Conservation (phyloP, 495 filamentous ascomycete species). For the Hamigera avellanea region DNA sequence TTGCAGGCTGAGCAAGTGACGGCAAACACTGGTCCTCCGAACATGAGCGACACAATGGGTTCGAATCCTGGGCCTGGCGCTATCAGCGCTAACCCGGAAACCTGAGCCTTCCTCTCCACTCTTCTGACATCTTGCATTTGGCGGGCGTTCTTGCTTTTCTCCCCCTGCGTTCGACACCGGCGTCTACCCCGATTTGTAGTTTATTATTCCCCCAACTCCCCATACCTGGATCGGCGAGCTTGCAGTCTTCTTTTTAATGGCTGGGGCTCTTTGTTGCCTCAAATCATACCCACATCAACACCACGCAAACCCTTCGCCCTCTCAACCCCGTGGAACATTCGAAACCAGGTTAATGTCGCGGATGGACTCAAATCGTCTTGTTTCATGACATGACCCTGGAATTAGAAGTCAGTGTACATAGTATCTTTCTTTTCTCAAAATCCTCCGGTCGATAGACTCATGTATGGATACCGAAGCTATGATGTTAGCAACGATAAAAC, state of each 20-base stretch:
- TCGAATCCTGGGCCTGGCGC: conserved; percentile 23
- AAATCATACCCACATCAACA: conserved; percentile 6
- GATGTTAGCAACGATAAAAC: conserved; percentile 27
- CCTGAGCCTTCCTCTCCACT: conserved; percentile 22
- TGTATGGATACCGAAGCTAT: conserved; percentile 33
- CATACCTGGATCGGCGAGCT: conserved; percentile 9
- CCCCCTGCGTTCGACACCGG: conserved; percentile 8
- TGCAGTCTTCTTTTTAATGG: conserved; percentile 1
- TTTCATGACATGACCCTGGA: conserved; percentile 11
- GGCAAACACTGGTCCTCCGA: conserved; percentile 14
- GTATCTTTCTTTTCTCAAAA: conserved; percentile 15
- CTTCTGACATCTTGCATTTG: conserved; percentile 23
- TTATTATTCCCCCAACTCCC: conserved; percentile 19
- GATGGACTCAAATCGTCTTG: conserved; percentile 1
- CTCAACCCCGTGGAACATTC: conserved; percentile 9
- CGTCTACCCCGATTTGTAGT: conserved; percentile 23
- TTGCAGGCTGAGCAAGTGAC: conserved; percentile 31
- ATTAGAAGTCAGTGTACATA: conserved; percentile 34
- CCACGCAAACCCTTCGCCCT: conserved; percentile 3
- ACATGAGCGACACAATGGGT: conserved; percentile 19
- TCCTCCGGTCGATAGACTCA: conserved; percentile 14
- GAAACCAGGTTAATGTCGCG: conserved; percentile 13
- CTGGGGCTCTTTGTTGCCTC: conserved; percentile 4
- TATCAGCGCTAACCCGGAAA: conserved; percentile 19
- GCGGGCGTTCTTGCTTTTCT: conserved; percentile 27